Evolutionary conservation across 331 rosid species (phyloP).

Genomic region (Malus hybrid): DNA sequence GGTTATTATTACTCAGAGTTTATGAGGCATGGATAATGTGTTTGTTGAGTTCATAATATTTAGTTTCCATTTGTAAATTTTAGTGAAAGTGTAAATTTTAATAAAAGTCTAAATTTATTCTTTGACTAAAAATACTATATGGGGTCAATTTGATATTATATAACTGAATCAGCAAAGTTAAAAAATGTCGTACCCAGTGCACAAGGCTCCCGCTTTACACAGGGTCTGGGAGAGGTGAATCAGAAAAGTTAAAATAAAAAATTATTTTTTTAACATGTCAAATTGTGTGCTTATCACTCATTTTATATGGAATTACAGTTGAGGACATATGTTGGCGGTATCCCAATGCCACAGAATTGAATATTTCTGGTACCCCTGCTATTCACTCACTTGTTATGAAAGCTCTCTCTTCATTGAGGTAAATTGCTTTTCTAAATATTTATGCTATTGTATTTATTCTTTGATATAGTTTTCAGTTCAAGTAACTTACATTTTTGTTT

Average conservation of each 20-base stretch:
- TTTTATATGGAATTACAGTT: constrained; percentile 41
- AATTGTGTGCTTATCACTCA: constrained; percentile 6
- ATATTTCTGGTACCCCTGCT: constrained; percentile 57
- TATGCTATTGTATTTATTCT: neutral
- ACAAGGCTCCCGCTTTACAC: too few species aligned
- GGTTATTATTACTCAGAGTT: too few species aligned
- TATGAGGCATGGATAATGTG: neutral
- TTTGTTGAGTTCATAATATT: neutral
- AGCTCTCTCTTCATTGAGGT: constrained; percentile 75
- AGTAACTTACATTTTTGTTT: neutral
- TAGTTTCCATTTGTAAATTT: neutral
- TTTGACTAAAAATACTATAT: too few species aligned
- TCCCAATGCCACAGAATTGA: constrained; percentile 87
- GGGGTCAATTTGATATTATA: too few species aligned
- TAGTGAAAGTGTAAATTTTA: neutral
- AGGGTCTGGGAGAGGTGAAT: too few species aligned
- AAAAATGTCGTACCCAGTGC: too few species aligned
- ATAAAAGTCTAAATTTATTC: too few species aligned
- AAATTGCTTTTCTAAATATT: constrained; percentile 1
- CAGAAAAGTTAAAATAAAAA: too few species aligned
- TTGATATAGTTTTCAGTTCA: constrained; percentile 15
- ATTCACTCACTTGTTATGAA: constrained; percentile 62
- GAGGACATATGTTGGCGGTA: constrained; percentile 92
- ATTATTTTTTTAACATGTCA: too few species aligned
- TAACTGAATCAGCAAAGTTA: too few species aligned